Conservation (phyloP, 2,329 filamentous ascomycete species). For the Fusarium sp. region DNA sequence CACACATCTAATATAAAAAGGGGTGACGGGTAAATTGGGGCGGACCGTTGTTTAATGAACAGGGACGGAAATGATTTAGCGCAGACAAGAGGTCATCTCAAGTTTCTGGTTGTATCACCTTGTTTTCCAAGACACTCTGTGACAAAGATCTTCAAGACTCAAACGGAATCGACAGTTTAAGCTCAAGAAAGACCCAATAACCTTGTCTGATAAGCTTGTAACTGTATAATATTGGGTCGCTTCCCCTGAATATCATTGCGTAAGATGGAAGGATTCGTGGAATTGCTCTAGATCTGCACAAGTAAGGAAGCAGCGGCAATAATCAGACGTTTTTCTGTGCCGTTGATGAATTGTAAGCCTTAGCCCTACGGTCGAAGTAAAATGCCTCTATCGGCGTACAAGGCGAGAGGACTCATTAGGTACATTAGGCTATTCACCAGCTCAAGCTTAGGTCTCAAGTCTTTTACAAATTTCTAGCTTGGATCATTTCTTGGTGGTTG, state of each 20-base stretch:
- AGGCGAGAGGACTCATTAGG: background rate
- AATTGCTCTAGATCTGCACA: slow-evolving; percentile 12
- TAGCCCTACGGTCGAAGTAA: background rate
- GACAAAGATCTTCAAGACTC: slow-evolving; percentile 9
- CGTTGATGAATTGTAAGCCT: background rate
- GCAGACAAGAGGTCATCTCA: background rate
- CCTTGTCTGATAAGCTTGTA: slow-evolving; percentile 1
- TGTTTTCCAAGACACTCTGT: slow-evolving; percentile 17
- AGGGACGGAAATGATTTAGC: slow-evolving; percentile 17
- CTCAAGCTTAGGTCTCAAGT: too few species aligned
- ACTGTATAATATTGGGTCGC: background rate
- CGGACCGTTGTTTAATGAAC: slow-evolving; percentile 33
- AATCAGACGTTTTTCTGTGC: background rate
- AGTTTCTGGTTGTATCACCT: slow-evolving; percentile 3
- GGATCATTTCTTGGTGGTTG: background rate
- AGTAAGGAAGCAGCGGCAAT: background rate
- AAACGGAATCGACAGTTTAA: slow-evolving; percentile 10
- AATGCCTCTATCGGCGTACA: background rate
- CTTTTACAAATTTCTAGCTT: background rate
- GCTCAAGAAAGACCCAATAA: background rate
- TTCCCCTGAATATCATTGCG: slow-evolving; percentile 27
- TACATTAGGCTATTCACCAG: background rate
- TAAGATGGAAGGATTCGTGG: slow-evolving; percentile 11
- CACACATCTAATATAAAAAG: slow-evolving; percentile 15
- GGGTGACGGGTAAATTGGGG: slow-evolving; percentile 28